These are phyloP conservation scores for Aspergillus funiculosus DNA, from an alignment of 495 filamentous ascomycete species.

Conservation along the genomic window DNA sequence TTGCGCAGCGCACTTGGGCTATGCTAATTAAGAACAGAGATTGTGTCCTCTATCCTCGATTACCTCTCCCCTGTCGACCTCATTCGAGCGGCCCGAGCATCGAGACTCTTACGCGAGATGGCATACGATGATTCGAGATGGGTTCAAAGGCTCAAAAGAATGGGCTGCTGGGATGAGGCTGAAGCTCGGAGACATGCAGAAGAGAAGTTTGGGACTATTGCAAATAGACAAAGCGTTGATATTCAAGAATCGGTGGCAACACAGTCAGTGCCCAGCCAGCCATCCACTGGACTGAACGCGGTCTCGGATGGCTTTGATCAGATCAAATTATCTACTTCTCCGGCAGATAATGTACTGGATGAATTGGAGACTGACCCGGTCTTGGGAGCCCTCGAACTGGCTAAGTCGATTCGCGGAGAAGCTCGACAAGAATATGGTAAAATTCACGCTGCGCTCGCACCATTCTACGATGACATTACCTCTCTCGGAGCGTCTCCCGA, in stretches of 20 bases:
- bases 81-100: conserved; percentile 79
- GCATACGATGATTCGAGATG: conserved; percentile 97
- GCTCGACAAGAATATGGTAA: conserved; percentile 87
- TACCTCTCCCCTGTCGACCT: conserved; percentile 80
- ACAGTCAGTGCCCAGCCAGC: conserved; percentile 13
- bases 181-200: conserved; percentile 80
- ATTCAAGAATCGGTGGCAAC: conserved; percentile 41
- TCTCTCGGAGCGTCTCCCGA: conserved; percentile 68
- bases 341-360: conserved; percentile 14
- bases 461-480: conserved; percentile 80
- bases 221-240: conserved; percentile 52
- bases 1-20: background rate
- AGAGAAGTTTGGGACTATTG: conserved; percentile 60
- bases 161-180: conserved; percentile 88
- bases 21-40: conserved; percentile 50
- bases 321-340: conserved; percentile 43
- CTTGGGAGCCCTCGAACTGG: conserved; percentile 59
- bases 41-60: conserved; percentile 81
- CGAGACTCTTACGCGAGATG: conserved; percentile 91
- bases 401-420: conserved; percentile 74
- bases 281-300: conserved; percentile 21
- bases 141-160: conserved; percentile 74
- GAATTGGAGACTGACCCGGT: conserved; percentile 38
- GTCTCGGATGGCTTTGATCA: conserved; percentile 65
- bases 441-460: conserved; percentile 79